Evolutionary conservation across 345 rosid genomes (phyloP), one percentile per base, ranked within the genome.

Genomic region (Euphorbia lathyris): DNA sequence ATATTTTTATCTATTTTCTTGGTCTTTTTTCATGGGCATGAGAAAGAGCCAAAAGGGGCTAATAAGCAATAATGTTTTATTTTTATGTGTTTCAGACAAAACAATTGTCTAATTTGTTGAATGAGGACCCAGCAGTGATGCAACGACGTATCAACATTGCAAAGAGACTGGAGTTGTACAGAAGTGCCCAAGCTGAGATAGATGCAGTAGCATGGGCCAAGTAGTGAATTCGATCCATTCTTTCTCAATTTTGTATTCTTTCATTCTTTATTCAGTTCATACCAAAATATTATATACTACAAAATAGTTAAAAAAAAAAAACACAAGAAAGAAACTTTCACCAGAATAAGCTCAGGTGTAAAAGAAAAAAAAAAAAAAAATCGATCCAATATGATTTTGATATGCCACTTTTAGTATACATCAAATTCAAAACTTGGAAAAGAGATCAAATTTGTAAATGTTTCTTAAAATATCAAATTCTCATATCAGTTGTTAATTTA

Each of bases 131-230:
- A 30, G 93, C 93, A 30, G 85, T 91, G 22, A 83, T 85, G 86
- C 92, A 94, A 72, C 86, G 96, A 16, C 90, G 95, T 23, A 72
- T 85, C 52, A 76, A 75, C 48, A 72, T 94, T 14, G 92, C 83
- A 17, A 90, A 94, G 83, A 88, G 98, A 71, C 77, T 94, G 74
- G 97, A 91, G 76, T 63, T 94, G 51, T 91, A 91, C 84, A 80
- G 97, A 86, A 88, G 90, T 69, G 98, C 97, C 25, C 93, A 88
- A 64, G 61, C 85, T 7, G 98, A 94, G 78, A 89, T 94, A 38
- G 98, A 93, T 67, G 86, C 88, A 27, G 98, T 91, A 58, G 91
- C 97, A 58, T 93, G 97, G 98, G 72, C 90, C 43, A 93, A 89
- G 88, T 93, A 90, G 87, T 50, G 58, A 63, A 69, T 16, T 30